Conservation (phyloP, 305 asterid genomes). For the Plantago coronopus region DNA sequence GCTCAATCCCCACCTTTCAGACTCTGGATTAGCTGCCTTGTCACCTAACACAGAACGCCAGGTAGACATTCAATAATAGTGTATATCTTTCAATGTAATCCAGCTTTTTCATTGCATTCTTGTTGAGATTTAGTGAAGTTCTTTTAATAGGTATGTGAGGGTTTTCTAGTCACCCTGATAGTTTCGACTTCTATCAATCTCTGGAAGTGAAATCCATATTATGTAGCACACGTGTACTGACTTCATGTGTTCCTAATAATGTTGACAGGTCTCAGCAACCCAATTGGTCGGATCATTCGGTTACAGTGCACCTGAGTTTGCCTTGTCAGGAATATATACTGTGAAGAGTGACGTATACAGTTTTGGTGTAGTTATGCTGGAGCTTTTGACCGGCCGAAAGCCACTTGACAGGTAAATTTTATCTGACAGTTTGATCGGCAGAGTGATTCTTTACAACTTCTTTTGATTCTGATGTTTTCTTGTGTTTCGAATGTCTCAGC, state of each 20-base stretch:
- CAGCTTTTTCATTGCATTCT: background rate
- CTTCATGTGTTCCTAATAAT: constrained; percentile 6
- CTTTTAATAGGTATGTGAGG: background rate
- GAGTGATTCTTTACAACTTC: background rate
- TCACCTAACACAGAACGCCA: constrained; percentile 82
- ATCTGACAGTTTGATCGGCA: constrained; percentile 11
- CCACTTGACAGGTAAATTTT: constrained; percentile 85
- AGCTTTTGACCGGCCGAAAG: constrained; percentile 94
- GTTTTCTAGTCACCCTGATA: background rate
- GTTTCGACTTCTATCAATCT: background rate
- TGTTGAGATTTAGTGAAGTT: background rate
- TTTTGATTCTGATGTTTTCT: constrained; percentile 6
- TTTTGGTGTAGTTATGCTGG: constrained; percentile 95
- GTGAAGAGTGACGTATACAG: constrained; percentile 93
- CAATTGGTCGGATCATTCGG: constrained; percentile 88
- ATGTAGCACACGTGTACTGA: background rate
- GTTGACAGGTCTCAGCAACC: constrained; percentile 65
- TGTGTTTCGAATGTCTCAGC: constrained; percentile 34
- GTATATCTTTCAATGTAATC: background rate
- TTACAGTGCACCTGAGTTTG: constrained; percentile 93
- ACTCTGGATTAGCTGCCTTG: constrained; percentile 86
- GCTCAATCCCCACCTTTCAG: constrained; percentile 90
- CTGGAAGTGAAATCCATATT: background rate
- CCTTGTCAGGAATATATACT: constrained; percentile 88
- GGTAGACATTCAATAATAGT: constrained; percentile 38